Evolutionary conservation across 2,329 filamentous ascomycete genomes (phyloP).

Genomic region (Ophiostoma sp.): DNA sequence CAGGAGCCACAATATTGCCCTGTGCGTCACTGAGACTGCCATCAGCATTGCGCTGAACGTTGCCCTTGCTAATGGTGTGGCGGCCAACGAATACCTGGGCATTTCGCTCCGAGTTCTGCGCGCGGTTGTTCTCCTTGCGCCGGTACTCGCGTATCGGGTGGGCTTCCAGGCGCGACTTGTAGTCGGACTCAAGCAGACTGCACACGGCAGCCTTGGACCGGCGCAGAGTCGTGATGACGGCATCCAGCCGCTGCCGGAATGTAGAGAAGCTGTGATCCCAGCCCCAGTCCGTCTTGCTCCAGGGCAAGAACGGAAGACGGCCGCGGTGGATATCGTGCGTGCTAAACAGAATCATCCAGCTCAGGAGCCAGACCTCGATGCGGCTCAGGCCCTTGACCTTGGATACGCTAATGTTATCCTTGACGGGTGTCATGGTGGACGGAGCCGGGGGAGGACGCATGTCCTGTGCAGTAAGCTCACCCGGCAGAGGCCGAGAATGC

Average conservation of each 20-base stretch:
- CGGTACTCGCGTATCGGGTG: constrained; percentile 27
- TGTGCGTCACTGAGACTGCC: constrained; percentile 26
- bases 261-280: constrained; percentile 23
- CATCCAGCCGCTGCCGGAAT: constrained; percentile 26
- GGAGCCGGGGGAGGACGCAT: not conserved
- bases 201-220: constrained; percentile 27
- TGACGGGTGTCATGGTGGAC: not conserved
- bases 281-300: constrained; percentile 28
- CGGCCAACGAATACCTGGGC: constrained; percentile 28
- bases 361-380: constrained; percentile 28
- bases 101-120: constrained; percentile 28
- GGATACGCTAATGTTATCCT: constrained; percentile 26
- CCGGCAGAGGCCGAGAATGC: not conserved
- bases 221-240: constrained; percentile 24
- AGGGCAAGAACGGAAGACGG: constrained; percentile 24
- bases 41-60: constrained; percentile 21
- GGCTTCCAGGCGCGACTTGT: constrained; percentile 25
- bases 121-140: constrained; percentile 28
- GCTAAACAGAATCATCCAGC: constrained; percentile 26
- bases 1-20: constrained; percentile 25
- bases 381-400: constrained; percentile 27
- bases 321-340: constrained; percentile 25
- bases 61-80: constrained; percentile 25
- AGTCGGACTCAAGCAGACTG: constrained; percentile 27
- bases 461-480: not conserved